Percentiles rank a stretch among this genome's conserved stretches.
These are phyloP conservation scores for Diaporthe australafricana DNA, from an alignment of 2,329 filamentous ascomycete genomes.

Conservation along the genomic window DNA sequence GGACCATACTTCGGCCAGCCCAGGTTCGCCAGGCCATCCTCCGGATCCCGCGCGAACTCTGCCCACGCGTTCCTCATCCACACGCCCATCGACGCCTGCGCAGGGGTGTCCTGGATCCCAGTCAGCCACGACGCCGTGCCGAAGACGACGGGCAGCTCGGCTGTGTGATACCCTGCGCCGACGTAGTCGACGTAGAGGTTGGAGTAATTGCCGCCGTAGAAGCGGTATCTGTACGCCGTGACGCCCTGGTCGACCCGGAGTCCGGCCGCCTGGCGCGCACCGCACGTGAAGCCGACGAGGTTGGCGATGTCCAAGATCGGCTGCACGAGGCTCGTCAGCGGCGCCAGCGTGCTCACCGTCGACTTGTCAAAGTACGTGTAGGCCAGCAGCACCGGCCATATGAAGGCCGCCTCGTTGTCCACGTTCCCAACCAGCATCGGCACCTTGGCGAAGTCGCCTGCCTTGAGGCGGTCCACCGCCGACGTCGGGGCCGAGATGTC, in stretches of 20 bases:
- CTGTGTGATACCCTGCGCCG: slow-evolving; percentile 16
- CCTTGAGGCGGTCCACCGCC: slow-evolving; percentile 3
- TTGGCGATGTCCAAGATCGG: slow-evolving; percentile 15
- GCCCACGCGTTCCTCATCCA: slow-evolving; percentile 30
- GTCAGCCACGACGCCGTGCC: slow-evolving; percentile 24
- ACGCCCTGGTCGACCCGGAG: slow-evolving; percentile 16
- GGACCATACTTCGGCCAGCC: slow-evolving; percentile 26
- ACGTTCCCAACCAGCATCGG: slow-evolving; percentile 16
- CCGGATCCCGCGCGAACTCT: slow-evolving; percentile 30
- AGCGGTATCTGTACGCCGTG: slow-evolving; percentile 21
- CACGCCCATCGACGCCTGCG: not conserved
- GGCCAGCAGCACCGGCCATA: slow-evolving; percentile 10
- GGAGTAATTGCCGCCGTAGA: slow-evolving; percentile 12
- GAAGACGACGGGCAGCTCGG: slow-evolving; percentile 20
- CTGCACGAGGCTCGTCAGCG: slow-evolving; percentile 1
- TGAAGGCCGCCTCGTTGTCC: slow-evolving; percentile 9
- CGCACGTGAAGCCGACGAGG: slow-evolving; percentile 24
- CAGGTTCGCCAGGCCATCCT: slow-evolving; percentile 12
- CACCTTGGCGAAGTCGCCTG: slow-evolving; percentile 12
- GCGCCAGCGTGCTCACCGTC: slow-evolving; percentile 5
- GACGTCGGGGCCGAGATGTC: not conserved
- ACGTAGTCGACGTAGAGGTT: slow-evolving; percentile 8
- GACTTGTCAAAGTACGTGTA: slow-evolving; percentile 16
- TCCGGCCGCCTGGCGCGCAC: slow-evolving; percentile 16
- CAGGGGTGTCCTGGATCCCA: slow-evolving; percentile 5